Base-by-base conservation (phyloP, 2,329 filamentous ascomycete genomes). In the Coniella vitis region DNA sequence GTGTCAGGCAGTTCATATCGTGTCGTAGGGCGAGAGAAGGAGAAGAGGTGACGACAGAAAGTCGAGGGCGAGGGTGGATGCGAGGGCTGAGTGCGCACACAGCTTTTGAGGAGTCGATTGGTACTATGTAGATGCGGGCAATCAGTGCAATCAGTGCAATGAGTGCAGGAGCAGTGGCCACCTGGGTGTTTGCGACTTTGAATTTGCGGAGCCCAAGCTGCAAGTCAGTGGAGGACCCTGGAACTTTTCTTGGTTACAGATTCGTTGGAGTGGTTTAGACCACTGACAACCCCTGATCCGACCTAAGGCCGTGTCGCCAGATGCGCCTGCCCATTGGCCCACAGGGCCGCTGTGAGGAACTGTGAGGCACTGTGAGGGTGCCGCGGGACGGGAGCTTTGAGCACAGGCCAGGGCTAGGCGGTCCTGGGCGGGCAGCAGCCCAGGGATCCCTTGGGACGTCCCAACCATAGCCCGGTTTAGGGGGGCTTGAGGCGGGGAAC, bases 331-430 rank as follows among this genome's bases (percentile, higher is more conserved):
- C 14, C n/a, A 41, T 41, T 41, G 38, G 38, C 38, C 38, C 21
- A 31, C 40, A 34, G 40, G 29, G 29, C 19, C 20, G 7, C 38
- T 5, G 17, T 8, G 38, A n/a, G 37, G 37, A 7, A 12, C 20
- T 7, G 35, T 8, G 37, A 38, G 17, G 37, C 37, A 17, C 22
- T 42, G 25, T 13, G 29, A 42, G 40, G 40, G 40, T 12, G 7
- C 40, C 40, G 40, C 40, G 40, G 40, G 29, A 42, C 40, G 40
- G 40, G 40, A 42, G 40, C 40, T 42, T 42, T 25, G 40, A 41
- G 40, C 29, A 32, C 25, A n/a, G n/a, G n/a, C n/a, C n/a, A n/a
- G n/a, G n/a, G n/a, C n/a, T n/a, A n/a, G n/a, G 40, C 40, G 40
- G 40, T 42, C 22, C 25, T 34, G 29, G 38, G 7, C n/a, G 38